phyloP scores from a whole-genome alignment of 768 basidiomycete species.

The Pleurotus salmoneostramineus region DNA sequence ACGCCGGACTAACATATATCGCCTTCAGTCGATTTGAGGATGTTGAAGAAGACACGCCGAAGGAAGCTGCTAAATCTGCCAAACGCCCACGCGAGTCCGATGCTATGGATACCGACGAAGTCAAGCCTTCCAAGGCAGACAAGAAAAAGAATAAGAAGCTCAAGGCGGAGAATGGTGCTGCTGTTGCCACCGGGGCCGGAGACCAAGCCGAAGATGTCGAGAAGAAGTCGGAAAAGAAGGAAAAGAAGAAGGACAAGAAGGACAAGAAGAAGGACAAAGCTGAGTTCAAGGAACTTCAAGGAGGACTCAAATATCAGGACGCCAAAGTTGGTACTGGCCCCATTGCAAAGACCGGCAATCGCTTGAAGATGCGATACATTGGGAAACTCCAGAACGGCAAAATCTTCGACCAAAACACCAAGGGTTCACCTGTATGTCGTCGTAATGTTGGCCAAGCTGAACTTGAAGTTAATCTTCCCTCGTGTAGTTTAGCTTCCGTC shows the following conservation, averaged over 20 bases:
- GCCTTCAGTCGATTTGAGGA: conserved; percentile 70
- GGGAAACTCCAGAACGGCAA: conserved; percentile 81
- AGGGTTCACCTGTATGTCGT: conserved; percentile 76
- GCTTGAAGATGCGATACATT: conserved; percentile 85
- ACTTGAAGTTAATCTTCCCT: neutral
- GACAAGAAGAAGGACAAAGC: conserved; percentile 22
- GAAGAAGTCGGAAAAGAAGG: conserved; percentile 30
- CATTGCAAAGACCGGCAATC: conserved; percentile 81
- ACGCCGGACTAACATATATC: neutral
- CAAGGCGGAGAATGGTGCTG: conserved; percentile 50
- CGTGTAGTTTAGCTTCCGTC: conserved; percentile 64
- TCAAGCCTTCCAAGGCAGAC: conserved; percentile 19
- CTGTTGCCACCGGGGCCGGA: conserved; percentile 17
- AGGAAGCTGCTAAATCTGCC: conserved; percentile 34
- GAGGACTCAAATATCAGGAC: conserved; percentile 78
- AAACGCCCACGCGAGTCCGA: conserved; percentile 77
- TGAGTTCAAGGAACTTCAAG: conserved; percentile 45
- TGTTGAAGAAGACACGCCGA: conserved; percentile 37
- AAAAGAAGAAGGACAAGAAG: conserved; percentile 19
- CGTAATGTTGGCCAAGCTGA: neutral
- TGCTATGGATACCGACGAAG: conserved; percentile 28
- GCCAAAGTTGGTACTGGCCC: conserved; percentile 79
- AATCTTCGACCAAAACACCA: conserved; percentile 76
- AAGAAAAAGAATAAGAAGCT: conserved; percentile 65
- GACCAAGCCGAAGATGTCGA: conserved; percentile 50